Evolutionary conservation across 345 rosid genomes (phyloP), one percentile per base, ranked within the genome.

Genomic region (Capsella bursapastoris): DNA sequence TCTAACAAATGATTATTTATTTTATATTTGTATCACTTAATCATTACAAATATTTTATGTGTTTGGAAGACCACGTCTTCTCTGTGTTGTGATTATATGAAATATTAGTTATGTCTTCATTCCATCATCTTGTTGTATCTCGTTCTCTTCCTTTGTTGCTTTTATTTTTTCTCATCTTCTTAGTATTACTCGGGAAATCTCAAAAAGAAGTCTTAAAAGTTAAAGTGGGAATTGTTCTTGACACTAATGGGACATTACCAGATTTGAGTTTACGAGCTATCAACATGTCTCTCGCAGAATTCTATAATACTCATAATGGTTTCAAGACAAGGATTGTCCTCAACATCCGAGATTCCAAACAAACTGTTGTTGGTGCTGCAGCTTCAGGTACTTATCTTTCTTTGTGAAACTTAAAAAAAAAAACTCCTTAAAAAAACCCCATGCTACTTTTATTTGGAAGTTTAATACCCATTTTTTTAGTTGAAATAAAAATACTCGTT

Each of bases 161-260:
- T 60, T n/a, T 44, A 0, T 7, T 22, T 31, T 9, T 68, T 16
- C 5, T 75, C 40, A 40, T 41, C 2, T 75, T 60, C 50, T 34
- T 60, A 18, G 32, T 68, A 8, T 40, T 11, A 43, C 13, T 12
- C 25, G 79, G 69, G 11, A 68, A 52, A 68, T 52, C 70, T 13
- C 74, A 52, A n/a, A 61, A 61, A 57, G 74, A 68, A 9, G 56
- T 10, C 31, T 28, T 75, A 67, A 62, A 67, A 70, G 79, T 81
- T 12, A 53, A 65, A 51, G 75, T 83, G 37, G 84, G 84, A 1
- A 55, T 79, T 15, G 74, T 83, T 78, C 79, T 83, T 56, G 50
- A 73, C 69, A 53, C 61, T 55, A 72, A 73, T 52, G 44, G 31
- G 2, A 22, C 66, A 4, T 18, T 72, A 27, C 80, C 73, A 44